Evolutionary conservation across 2,329 filamentous ascomycete genomes (phyloP).

Genomic region (Exophiala sp.): DNA sequence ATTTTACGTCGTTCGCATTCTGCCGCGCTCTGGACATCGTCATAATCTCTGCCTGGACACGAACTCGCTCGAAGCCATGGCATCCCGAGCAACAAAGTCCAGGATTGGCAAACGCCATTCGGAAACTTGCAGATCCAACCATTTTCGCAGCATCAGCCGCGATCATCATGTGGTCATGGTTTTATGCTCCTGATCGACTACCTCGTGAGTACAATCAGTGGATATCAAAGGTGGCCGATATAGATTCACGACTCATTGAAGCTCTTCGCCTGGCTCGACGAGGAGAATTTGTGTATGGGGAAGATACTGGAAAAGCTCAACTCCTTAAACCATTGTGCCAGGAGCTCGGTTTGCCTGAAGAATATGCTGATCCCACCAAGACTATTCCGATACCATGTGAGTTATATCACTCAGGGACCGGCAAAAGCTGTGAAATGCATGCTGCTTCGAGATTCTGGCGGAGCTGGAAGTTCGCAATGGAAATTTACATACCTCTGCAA

Average conservation of each 20-base stretch:
- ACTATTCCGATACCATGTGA: slow-evolving; percentile 75
- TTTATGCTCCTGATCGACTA: slow-evolving; percentile 69
- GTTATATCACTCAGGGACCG: slow-evolving; percentile 76
- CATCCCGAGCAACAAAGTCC: slow-evolving; percentile 28
- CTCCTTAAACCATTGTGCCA: slow-evolving; percentile 69
- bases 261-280: slow-evolving; percentile 65
- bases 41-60: slow-evolving; percentile 63
- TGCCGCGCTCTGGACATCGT: slow-evolving; percentile 70
- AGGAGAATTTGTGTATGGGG: slow-evolving; percentile 66
- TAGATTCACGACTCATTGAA: slow-evolving; percentile 70
- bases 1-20: slow-evolving; percentile 75
- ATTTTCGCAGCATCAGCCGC: slow-evolving; percentile 70
- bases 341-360: slow-evolving; percentile 65
- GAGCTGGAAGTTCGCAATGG: slow-evolving; percentile 70
- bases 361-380: slow-evolving; percentile 68
- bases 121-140: slow-evolving; percentile 58
- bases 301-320: slow-evolving; percentile 66
- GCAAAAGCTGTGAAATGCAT: slow-evolving; percentile 71
- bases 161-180: slow-evolving; percentile 85
- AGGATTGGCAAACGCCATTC: slow-evolving; percentile 39
- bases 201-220: slow-evolving; percentile 74
- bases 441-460: slow-evolving; percentile 64
- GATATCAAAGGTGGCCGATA: slow-evolving; percentile 72
- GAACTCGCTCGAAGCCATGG: slow-evolving; percentile 33
- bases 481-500: slow-evolving; percentile 73